phyloP scores from a whole-genome alignment of 2,329 filamentous ascomycete genomes.

The Penicillium polonicum region DNA sequence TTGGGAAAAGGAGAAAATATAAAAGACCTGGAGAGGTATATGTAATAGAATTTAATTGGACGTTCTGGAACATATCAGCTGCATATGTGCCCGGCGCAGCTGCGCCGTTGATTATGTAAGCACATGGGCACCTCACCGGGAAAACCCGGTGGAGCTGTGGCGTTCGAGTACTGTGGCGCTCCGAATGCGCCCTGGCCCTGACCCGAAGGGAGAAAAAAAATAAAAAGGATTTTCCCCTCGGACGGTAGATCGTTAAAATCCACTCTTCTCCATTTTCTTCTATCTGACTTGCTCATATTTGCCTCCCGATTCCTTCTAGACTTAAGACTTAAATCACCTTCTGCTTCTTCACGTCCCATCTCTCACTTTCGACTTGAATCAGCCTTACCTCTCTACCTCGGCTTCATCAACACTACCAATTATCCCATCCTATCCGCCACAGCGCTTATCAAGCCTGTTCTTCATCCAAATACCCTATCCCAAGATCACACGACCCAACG shows the following conservation, averaged over 20 bases:
- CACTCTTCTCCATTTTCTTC: slow-evolving; percentile 11
- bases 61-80: slow-evolving; percentile 3
- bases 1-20: background rate
- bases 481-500: background rate
- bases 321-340: background rate
- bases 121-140: background rate
- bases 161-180: background rate
- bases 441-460: background rate
- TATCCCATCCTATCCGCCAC: background rate
- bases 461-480: background rate
- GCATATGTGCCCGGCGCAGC: background rate
- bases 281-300: slow-evolving; percentile 7
- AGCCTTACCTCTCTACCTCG: background rate
- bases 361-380: background rate
- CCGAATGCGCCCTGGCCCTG: slow-evolving; percentile 8
- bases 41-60: background rate
- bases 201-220: slow-evolving; percentile 6
- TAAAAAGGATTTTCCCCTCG: slow-evolving; percentile 5
- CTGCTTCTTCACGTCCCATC: background rate
- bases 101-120: background rate
- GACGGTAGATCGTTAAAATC: slow-evolving; percentile 7
- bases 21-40: background rate
- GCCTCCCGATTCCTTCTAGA: slow-evolving; percentile 5
- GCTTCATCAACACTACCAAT: background rate
- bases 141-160: background rate